Conservation (phyloP, 306 rosid species). For the Lathyrus aphaca region DNA sequence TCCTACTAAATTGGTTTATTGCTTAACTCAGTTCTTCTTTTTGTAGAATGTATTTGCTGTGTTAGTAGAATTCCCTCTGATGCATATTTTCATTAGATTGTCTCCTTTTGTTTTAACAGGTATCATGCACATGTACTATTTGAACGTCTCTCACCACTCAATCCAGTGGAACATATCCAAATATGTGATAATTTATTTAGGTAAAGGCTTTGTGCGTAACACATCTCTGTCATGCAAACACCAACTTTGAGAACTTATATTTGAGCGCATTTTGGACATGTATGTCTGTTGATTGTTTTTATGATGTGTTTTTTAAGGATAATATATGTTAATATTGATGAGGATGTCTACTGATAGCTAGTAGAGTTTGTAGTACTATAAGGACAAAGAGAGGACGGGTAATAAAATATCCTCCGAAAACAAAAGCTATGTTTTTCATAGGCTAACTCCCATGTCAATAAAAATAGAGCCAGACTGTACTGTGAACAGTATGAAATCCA, state of each 20-base stretch:
- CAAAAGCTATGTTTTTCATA: neutral
- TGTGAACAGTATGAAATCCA: neutral
- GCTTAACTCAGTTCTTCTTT: neutral
- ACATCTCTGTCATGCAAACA: neutral
- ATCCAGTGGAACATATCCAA: constrained; percentile 86
- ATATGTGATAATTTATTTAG: constrained; percentile 86
- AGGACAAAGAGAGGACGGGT: constrained; percentile 7
- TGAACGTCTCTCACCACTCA: constrained; percentile 76
- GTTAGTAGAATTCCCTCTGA: constrained; percentile 7
- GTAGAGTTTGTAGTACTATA: neutral
- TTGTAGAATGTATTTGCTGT: constrained; percentile 15
- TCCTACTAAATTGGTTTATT: constrained; percentile 32
- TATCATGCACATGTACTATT: constrained; percentile 79
- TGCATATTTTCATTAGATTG: constrained; percentile 6
- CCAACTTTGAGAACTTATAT: neutral
- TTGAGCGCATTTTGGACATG: constrained; percentile 30
- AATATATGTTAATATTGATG: constrained; percentile 16
- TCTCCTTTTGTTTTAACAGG: constrained; percentile 55
- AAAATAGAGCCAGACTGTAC: neutral
- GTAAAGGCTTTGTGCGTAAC: constrained; percentile 52
- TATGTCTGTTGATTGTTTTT: constrained; percentile 15
- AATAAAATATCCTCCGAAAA: constrained; percentile 22
- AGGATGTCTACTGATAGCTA: constrained; percentile 7
- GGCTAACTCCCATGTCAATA: neutral
- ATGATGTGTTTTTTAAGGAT: constrained; percentile 6